These are phyloP conservation scores for Psilocybe cyanescens DNA, from an alignment of 768 basidiomycete genomes.

Conservation along the genomic window DNA sequence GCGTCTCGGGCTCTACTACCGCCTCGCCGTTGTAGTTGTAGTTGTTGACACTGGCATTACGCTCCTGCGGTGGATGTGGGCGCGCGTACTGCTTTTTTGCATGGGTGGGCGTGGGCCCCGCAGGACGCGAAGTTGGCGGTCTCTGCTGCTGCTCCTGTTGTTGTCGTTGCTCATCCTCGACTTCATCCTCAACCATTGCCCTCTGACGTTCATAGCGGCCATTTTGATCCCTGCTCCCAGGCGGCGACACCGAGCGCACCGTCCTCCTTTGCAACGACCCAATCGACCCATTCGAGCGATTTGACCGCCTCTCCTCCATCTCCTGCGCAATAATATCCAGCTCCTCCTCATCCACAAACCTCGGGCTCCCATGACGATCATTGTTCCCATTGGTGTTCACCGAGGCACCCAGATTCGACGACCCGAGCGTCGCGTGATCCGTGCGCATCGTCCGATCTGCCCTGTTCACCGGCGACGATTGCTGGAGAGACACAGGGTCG, in stretches of 20 bases:
- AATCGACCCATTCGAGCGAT: conserved; percentile 31
- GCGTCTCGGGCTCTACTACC: conserved; percentile 40
- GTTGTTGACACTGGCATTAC: not conserved
- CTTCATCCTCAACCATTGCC: conserved; percentile 23
- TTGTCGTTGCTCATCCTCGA: conserved; percentile 19
- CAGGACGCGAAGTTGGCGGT: conserved; percentile 28
- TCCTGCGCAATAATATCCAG: conserved; percentile 67
- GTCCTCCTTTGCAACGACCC: not conserved
- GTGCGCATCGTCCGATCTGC: conserved; percentile 55
- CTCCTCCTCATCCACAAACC: conserved; percentile 61
- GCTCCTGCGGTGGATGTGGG: not conserved
- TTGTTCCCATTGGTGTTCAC: conserved; percentile 15
- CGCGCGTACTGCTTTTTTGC: conserved; percentile 23
- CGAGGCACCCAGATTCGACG: conserved; percentile 28
- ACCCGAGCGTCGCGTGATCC: conserved; percentile 56
- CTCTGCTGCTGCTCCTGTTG: conserved; percentile 7
- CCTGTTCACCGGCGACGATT: conserved; percentile 5
- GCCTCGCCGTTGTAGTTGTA: not conserved
- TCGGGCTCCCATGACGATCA: conserved; percentile 5
- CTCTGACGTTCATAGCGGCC: not conserved
- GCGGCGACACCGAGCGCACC: conserved; percentile 14
- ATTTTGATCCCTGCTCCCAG: conserved; percentile 5
- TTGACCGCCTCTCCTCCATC: conserved; percentile 66
- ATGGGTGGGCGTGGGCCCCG: conserved; percentile 40
- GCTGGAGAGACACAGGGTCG: conserved; percentile 32